Evolutionary conservation across 805 yeast genomes (phyloP).

Genomic region (Ogataea neopini): DNA sequence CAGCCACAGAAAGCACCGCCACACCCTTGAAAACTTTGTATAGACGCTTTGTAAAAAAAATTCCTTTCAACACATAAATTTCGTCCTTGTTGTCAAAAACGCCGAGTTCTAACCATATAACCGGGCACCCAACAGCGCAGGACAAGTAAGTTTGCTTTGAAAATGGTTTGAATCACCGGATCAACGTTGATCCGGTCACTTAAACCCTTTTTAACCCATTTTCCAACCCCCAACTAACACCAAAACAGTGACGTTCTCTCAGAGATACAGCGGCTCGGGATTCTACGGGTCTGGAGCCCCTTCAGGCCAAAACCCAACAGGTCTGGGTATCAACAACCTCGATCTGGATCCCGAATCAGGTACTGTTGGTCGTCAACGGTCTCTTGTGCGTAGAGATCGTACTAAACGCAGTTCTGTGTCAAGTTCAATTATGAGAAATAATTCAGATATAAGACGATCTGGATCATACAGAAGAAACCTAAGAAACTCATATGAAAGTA

Average conservation of each 20-base stretch:
- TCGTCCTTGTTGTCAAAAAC: background rate
- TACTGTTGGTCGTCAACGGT: conserved; percentile 51
- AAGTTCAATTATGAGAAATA: conserved; percentile 7
- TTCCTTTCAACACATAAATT: conserved; percentile 1
- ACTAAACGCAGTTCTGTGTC: conserved; percentile 6
- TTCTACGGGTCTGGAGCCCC: background rate
- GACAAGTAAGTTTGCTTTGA: conserved; percentile 1
- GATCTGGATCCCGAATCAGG: conserved; percentile 36
- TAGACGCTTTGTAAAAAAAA: conserved; percentile 9
- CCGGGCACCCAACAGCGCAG: conserved; percentile 7
- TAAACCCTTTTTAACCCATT: background rate
- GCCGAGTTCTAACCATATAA: background rate
- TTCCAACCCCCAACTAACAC: conserved; percentile 1
- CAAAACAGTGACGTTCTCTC: conserved; percentile 3
- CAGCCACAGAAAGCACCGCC: background rate
- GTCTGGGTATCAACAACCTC: background rate
- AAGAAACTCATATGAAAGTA: background rate
- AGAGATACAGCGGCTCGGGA: conserved; percentile 3
- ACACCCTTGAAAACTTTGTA: conserved; percentile 3
- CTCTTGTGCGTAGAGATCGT: conserved; percentile 85
- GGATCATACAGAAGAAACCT: conserved; percentile 3
- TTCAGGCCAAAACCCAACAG: background rate
- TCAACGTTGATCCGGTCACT: too few relatives aligned
- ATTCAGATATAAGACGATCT: conserved; percentile 3
- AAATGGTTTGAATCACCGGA: too few relatives aligned